Evolutionary conservation across 345 rosid species (phyloP).

Genomic region (Clarkia xantiana): DNA sequence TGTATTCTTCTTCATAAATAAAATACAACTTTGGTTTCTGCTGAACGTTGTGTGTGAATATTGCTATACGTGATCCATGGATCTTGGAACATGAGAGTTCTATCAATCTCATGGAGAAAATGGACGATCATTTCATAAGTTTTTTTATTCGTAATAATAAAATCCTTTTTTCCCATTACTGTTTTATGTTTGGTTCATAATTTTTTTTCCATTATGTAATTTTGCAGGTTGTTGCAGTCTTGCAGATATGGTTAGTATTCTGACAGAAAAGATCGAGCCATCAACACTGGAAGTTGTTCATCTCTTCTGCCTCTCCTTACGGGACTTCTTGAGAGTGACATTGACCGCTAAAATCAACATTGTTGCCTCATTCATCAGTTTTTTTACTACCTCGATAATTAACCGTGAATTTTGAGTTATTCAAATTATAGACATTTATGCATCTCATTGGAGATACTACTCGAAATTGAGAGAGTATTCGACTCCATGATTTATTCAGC

Average conservation of each 20-base stretch:
- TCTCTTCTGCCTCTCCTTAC: slow-evolving; percentile 75
- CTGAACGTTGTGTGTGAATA: no score
- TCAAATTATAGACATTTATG: slow-evolving; percentile 53
- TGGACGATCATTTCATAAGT: slow-evolving; percentile 86
- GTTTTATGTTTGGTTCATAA: no score
- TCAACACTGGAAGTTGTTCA: slow-evolving; percentile 68
- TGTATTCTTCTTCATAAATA: no score
- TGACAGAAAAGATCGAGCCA: slow-evolving; percentile 53
- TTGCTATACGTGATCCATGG: slow-evolving; percentile 59
- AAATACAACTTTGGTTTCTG: no score
- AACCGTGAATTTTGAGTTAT: no score
- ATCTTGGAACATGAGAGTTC: slow-evolving; percentile 78
- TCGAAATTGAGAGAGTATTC: slow-evolving; percentile 71
- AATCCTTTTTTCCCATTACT: not conserved
- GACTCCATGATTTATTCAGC: slow-evolving; percentile 76
- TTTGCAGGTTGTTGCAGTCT: slow-evolving; percentile 64
- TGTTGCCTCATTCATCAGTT: no score
- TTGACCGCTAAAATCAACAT: slow-evolving; percentile 54
- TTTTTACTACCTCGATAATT: no score
- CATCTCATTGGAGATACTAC: slow-evolving; percentile 69
- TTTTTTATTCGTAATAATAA: not conserved
- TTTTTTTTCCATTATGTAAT: not conserved
- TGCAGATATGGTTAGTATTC: slow-evolving; percentile 63
- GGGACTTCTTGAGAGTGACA: slow-evolving; percentile 60
- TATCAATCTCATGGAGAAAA: slow-evolving; percentile 67